Base-by-base conservation (phyloP, 2,329 filamentous ascomycete species). In the Colletotrichum eremochloae region DNA sequence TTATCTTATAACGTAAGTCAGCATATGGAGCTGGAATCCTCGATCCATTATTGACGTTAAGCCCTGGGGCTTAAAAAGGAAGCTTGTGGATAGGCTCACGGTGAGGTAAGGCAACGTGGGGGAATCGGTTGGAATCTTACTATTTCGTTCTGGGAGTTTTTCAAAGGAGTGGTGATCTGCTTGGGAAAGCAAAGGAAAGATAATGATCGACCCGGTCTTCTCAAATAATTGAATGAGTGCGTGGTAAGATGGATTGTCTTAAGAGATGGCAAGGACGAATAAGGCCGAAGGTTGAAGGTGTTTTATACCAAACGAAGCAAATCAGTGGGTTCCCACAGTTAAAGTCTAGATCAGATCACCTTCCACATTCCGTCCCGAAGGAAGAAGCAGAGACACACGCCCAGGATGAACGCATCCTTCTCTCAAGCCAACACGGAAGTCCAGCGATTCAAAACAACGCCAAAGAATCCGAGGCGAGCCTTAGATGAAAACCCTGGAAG, bases 241-340 rank as follows among this genome's bases (percentile, higher is more conserved):
- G 24, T 38, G 5, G 18, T 24, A 36, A 57, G 20, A 18, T n/a
- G 5, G 53, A n/a, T 40, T 15, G n/a, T 2, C 14, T 36, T 36
- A 24, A 36, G 20, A 57, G 11, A 44, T 40, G 62, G 12, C 15
- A 7, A 42, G 44, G 11, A 29, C 20, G 18, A 14, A 29, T 14
- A 20, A 29, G 31, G 24, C 15, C 31, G 65, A 36, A 44, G 29
- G 38, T 48, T n/a, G 65, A 36, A 44, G 29, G 38, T 48, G 62
- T 55, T 58, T 68, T 63, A 55, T 48, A 63, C 29, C 42, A 31
- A 31, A 44, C 29, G 29, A 29, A 42, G 29, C 20, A 29, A 9
- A 14, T 15, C 38, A n/a, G 38, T 58, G 12, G 33, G 31, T 63
- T 40, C 33, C 15, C 24, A 33, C 24, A 20, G 4, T 36, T n/a